Evolutionary conservation across 352 stramenopile genomes (phyloP).

Genomic region (Peronospora belbahrii): DNA sequence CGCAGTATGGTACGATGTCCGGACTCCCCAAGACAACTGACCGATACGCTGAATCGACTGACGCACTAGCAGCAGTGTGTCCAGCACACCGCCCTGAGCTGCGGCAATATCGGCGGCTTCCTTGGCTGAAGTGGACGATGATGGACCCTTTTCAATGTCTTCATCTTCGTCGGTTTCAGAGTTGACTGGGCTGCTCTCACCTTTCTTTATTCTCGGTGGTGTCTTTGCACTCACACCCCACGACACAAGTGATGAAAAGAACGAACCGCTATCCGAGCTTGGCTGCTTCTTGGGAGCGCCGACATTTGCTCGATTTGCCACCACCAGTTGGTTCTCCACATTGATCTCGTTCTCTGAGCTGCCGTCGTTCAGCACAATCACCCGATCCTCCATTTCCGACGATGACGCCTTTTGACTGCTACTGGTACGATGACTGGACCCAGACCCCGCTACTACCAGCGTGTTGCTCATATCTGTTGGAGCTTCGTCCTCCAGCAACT

Average conservation of each 20-base stretch:
- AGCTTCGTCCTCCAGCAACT: conserved; percentile 31
- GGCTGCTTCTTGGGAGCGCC: conserved; percentile 21
- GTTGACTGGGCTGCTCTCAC: conserved; percentile 47
- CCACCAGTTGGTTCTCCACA: conserved; percentile 36
- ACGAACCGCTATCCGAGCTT: conserved; percentile 26
- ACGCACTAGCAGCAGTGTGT: conserved; percentile 70
- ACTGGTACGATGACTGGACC: not conserved
- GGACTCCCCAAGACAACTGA: conserved; percentile 73
- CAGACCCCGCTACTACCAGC: conserved; percentile 24
- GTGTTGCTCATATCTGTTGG: conserved; percentile 24
- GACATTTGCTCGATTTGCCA: conserved; percentile 27
- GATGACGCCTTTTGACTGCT: conserved; percentile 15
- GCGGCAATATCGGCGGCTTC: conserved; percentile 45
- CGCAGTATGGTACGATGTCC: conserved; percentile 78
- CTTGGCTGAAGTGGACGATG: conserved; percentile 45
- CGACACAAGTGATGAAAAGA: conserved; percentile 47
- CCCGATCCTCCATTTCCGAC: conserved; percentile 14
- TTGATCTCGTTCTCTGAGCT: conserved; percentile 27
- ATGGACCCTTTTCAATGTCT: conserved; percentile 51
- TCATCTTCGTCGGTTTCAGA: conserved; percentile 76
- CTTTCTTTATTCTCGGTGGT: conserved; percentile 16
- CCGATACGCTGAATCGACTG: conserved; percentile 83
- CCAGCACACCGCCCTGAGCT: conserved; percentile 54
- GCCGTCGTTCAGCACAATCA: conserved; percentile 32
- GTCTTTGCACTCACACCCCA: conserved; percentile 58